Conservation (phyloP, 78 protist species). For the Dictyostelium discoideum region DNA sequence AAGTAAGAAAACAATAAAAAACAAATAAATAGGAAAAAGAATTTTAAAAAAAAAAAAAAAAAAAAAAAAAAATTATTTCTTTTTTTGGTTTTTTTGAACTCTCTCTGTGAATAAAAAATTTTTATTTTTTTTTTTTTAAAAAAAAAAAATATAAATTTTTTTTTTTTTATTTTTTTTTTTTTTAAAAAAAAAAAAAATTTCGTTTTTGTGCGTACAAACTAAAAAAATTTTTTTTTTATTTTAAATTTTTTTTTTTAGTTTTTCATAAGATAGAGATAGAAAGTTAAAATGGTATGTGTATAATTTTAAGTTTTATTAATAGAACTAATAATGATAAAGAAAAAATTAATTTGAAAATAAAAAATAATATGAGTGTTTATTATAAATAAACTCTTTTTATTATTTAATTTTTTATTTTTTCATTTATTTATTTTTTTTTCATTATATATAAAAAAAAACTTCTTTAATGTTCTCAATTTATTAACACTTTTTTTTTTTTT, state of each 20-base stretch:
- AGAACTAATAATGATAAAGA: background rate
- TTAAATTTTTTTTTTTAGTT: background rate
- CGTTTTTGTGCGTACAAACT: background rate
- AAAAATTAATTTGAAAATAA: too few relatives aligned
- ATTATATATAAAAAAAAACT: background rate
- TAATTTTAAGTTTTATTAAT: background rate
- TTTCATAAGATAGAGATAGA: background rate
- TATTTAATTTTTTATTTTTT: background rate
- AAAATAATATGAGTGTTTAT: too few relatives aligned
- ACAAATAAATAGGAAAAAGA: too few relatives aligned
- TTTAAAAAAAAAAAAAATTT: background rate
- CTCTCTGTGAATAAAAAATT: background rate
- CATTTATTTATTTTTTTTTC: background rate
- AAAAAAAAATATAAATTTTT: too few relatives aligned
- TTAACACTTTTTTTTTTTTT: background rate
- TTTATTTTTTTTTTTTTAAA: too few relatives aligned
- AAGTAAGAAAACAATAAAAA: background rate
- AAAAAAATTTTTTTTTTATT: background rate
- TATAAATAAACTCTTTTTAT: too few relatives aligned
- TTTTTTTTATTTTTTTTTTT: background rate
- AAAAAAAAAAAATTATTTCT: background rate
- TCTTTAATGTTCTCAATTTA: background rate
- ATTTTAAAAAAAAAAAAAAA: too few relatives aligned
- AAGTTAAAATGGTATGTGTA: background rate
- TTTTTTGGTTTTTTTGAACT: background rate